These are phyloP conservation scores for Fragilaria radians DNA, from an alignment of 108 stramenopile genomes.

Conservation along the genomic window DNA sequence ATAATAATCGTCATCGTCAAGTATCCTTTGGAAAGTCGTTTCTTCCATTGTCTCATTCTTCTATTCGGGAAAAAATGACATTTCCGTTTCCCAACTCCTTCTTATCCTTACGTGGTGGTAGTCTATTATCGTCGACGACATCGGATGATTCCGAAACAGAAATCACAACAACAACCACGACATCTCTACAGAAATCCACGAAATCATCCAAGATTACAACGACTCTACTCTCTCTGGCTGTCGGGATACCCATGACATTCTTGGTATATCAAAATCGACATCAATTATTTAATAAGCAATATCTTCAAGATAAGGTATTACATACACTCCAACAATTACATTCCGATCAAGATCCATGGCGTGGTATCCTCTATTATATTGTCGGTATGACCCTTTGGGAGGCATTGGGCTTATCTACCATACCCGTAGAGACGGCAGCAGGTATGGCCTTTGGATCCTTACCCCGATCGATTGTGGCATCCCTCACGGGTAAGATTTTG, in stretches of 20 bases:
- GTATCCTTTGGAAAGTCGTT: no score
- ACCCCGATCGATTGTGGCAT: conserved; percentile 22
- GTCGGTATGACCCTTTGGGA: conserved; percentile 41
- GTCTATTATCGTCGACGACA: background rate
- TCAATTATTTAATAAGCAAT: background rate
- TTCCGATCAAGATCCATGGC: background rate
- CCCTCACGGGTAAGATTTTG: conserved; percentile 46
- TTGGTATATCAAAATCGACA: background rate
- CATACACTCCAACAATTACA: background rate
- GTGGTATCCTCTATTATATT: conserved; percentile 11
- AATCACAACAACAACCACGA: no score
- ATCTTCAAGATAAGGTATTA: background rate
- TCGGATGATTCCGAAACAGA: no score
- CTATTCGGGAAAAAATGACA: no score
- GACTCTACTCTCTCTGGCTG: no score
- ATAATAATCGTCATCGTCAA: no score
- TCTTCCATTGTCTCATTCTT: no score
- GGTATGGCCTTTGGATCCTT: conserved; percentile 51
- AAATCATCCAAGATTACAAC: no score
- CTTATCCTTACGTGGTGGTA: no score
- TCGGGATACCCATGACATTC: no score
- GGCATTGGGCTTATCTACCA: conserved; percentile 35
- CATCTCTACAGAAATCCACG: no score
- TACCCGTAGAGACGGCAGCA: conserved; percentile 53
- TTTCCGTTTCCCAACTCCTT: no score